Evolutionary conservation across 2,329 filamentous ascomycete species (phyloP), one percentile per base, ranked within the genome.

Genomic region (Penicillium freii): DNA sequence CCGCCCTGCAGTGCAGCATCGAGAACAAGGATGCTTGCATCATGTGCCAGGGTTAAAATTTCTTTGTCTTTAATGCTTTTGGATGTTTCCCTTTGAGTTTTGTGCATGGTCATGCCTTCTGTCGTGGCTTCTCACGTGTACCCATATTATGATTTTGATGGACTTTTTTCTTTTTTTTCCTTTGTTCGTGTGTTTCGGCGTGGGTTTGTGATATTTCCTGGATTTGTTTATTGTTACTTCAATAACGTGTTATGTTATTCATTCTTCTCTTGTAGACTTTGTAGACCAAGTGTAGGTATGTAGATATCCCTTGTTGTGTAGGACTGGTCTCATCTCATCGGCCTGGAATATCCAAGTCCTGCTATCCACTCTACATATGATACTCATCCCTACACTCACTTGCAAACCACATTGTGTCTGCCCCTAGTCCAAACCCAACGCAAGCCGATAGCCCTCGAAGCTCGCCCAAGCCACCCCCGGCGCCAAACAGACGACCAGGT

Each of bases 21-120:
- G 92, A 97, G 73, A 97, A 97, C 81, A 91, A 89, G 67, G 94
- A 99, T 75, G 83, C 88, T 47, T 99, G 94, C 75, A 75, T 96
- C 64, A 97, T 99, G 94, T 99, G 94, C 87, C 95, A 91, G 78
- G 93, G 92, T 81, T 97, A 84, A 76, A 62, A 4, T 52, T 25
- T 6, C 19, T 42, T 13, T 44, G 29, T 21, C 15, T 25, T 51
- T 39, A 27, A 36, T 17, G 42, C 17, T 59, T 58, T 44, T 64
- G 56, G 58, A 61, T 65, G 51, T 57, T 59, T 27, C 59, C 54
- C 31, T 15, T 62, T 19, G 60, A 51, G 61, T 56, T 55, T 42
- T 42, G 34, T 50, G 31, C 34, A 58, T 55, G 31, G 49, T 40
- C 44, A 25, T 59, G 52, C 39, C 40, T 47, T 56, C 51, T 42